Conservation (phyloP, 192 early-diverging fungal genomes). For the Geranomyces michiganensis region DNA sequence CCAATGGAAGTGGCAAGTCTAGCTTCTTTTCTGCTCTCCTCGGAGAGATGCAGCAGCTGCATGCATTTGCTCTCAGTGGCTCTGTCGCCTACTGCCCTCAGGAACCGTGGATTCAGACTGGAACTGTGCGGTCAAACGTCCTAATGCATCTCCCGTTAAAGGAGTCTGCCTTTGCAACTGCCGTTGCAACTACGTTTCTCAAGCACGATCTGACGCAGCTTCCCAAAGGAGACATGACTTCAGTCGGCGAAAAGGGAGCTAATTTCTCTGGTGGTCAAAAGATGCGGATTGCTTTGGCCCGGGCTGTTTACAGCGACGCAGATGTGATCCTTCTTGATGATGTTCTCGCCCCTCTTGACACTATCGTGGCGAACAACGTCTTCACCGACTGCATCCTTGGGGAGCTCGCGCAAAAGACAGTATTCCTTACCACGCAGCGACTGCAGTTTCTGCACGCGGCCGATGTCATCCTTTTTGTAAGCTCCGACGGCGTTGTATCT, state of each 20-base stretch:
- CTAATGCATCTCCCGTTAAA: slow-evolving; percentile 16
- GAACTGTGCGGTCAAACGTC: slow-evolving; percentile 41
- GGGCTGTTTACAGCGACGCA: slow-evolving; percentile 65
- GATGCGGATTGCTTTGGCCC: slow-evolving; percentile 54
- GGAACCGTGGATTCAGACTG: slow-evolving; percentile 39
- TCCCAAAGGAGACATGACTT: slow-evolving; percentile 35
- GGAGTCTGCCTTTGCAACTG: too few relatives aligned
- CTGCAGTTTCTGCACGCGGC: slow-evolving; percentile 42
- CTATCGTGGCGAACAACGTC: slow-evolving; percentile 31
- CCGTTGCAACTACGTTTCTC: too few relatives aligned
- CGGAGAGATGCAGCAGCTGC: slow-evolving; percentile 53
- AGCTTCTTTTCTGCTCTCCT: slow-evolving; percentile 60
- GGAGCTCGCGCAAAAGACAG: slow-evolving; percentile 71
- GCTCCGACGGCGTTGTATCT: slow-evolving; percentile 36
- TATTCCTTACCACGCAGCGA: slow-evolving; percentile 73
- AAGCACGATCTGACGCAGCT: too few relatives aligned
- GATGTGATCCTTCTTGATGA: slow-evolving; percentile 76
- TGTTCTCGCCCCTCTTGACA: slow-evolving; percentile 63
- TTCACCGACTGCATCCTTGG: slow-evolving; percentile 45
- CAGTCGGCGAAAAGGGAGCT: slow-evolving; percentile 75
- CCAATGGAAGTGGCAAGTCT: slow-evolving; percentile 70
- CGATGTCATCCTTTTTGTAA: slow-evolving; percentile 9
- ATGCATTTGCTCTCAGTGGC: slow-evolving; percentile 41
- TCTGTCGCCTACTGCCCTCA: slow-evolving; percentile 51
- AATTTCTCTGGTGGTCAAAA: slow-evolving; percentile 84